Evolutionary conservation across 768 basidiomycete species (phyloP).

Genomic region (Russula olivacea): DNA sequence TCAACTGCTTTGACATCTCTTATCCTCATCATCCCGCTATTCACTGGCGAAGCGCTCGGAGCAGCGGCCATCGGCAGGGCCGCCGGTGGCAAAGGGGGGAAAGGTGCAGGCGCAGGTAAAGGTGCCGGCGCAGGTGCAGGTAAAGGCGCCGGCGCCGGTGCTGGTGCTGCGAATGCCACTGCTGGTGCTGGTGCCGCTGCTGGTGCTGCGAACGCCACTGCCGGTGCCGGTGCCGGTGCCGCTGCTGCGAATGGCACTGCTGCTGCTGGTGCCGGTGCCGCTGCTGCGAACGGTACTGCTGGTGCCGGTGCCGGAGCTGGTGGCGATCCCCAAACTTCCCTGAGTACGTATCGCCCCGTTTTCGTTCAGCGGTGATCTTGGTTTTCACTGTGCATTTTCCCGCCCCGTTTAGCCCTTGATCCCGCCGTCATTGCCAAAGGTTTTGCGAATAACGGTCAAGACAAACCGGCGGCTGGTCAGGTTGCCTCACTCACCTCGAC

Average conservation of each 20-base stretch:
- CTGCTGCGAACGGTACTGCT: no score
- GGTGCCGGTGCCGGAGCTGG: no score
- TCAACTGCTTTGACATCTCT: conserved; percentile 14
- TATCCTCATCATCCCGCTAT: conserved; percentile 1
- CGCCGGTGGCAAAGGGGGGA: conserved; percentile 11
- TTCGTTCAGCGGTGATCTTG: neutral
- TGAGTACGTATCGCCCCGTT: conserved; percentile 29
- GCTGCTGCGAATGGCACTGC: no score
- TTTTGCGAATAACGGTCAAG: conserved; percentile 50
- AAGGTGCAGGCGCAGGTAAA: neutral
- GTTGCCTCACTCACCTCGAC: conserved; percentile 53
- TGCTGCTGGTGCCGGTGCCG: no score
- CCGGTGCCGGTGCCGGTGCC: no score
- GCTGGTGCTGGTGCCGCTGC: neutral
- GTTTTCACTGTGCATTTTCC: neutral
- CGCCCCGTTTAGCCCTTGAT: conserved; percentile 33
- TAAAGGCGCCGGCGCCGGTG: conserved; percentile 9
- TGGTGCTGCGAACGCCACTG: no score
- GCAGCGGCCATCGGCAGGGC: neutral
- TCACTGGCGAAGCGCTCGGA: conserved; percentile 13
- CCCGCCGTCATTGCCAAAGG: conserved; percentile 48
- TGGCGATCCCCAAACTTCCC: conserved; percentile 41
- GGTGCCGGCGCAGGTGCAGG: neutral
- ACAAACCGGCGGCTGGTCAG: conserved; percentile 38
- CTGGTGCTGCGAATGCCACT: conserved; percentile 15